Conservation (phyloP, 768 basidiomycete species). For the Tricholomella constricta region DNA sequence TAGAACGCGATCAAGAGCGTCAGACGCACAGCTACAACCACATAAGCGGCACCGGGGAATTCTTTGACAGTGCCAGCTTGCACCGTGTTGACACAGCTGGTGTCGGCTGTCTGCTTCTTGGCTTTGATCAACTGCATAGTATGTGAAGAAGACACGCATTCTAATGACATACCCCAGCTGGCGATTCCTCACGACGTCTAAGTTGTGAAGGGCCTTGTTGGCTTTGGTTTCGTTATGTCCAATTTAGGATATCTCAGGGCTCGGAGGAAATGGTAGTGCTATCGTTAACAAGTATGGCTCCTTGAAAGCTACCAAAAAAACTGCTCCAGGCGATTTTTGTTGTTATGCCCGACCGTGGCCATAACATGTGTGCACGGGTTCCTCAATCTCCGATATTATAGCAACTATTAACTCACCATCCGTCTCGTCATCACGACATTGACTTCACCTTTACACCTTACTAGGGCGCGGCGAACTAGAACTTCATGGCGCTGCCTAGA, state of each 20-base stretch:
- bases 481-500: slow-evolving; percentile 49
- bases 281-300: slow-evolving; percentile 56
- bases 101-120: slow-evolving; percentile 5
- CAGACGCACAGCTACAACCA: not conserved
- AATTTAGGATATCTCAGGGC: slow-evolving; percentile 61
- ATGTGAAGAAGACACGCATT: slow-evolving; percentile 11
- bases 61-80: no score
- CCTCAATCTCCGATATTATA: no score
- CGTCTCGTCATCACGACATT: slow-evolving; percentile 62
- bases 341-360: slow-evolving; percentile 57
- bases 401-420: no score
- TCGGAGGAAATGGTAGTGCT: slow-evolving; percentile 66
- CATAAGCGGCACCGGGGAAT: not conserved
- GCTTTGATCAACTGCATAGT: slow-evolving; percentile 3
- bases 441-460: slow-evolving; percentile 62
- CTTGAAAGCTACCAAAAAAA: slow-evolving; percentile 38
- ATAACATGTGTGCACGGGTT: slow-evolving; percentile 47
- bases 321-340: slow-evolving; percentile 47
- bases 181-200: not conserved
- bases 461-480: slow-evolving; percentile 43
- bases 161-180: not conserved
- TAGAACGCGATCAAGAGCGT: not conserved
- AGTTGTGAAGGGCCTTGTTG: slow-evolving; percentile 51
- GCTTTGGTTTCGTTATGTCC: slow-evolving; percentile 62
- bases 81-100: slow-evolving; percentile 1